These are phyloP conservation scores for Xanthoconium stramineum DNA, from an alignment of 768 basidiomycete species.

Conservation along the genomic window DNA sequence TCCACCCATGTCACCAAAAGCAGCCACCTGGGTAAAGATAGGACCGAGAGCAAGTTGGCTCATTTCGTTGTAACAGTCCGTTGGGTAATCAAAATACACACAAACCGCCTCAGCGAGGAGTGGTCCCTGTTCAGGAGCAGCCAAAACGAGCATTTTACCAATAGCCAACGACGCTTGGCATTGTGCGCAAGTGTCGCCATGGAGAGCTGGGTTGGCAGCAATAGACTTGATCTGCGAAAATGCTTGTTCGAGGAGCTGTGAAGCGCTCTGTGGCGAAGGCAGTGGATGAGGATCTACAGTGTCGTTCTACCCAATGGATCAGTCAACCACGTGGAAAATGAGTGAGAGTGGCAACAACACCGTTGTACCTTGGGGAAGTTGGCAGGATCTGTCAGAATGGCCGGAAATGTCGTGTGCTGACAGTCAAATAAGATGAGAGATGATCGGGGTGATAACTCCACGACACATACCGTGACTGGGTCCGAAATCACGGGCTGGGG, in stretches of 20 bases:
- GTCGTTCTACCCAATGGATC: slow-evolving; percentile 32
- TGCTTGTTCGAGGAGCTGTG: slow-evolving; percentile 38
- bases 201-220: slow-evolving; percentile 35
- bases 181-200: slow-evolving; percentile 35
- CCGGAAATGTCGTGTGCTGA: slow-evolving; percentile 55
- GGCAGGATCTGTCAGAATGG: slow-evolving; percentile 58
- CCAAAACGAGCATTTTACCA: slow-evolving; percentile 42
- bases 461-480: slow-evolving; percentile 50
- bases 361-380: slow-evolving; percentile 45
- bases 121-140: slow-evolving; percentile 42
- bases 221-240: slow-evolving; percentile 39
- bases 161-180: slow-evolving; percentile 40
- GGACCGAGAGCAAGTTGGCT: slow-evolving; percentile 38
- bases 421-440: not conserved
- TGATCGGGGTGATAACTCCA: not conserved
- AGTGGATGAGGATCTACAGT: slow-evolving; percentile 44
- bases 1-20: slow-evolving; percentile 44
- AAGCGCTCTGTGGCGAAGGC: slow-evolving; percentile 34
- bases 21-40: slow-evolving; percentile 46
- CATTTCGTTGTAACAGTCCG: slow-evolving; percentile 34
- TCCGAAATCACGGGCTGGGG: slow-evolving; percentile 71
- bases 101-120: slow-evolving; percentile 40
- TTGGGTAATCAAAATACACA: slow-evolving; percentile 39
- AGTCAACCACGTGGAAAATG: not conserved
- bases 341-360: not conserved